phyloP scores from a whole-genome alignment of 176 grass and related monocot species.

The Alopecurus myosuroides region DNA sequence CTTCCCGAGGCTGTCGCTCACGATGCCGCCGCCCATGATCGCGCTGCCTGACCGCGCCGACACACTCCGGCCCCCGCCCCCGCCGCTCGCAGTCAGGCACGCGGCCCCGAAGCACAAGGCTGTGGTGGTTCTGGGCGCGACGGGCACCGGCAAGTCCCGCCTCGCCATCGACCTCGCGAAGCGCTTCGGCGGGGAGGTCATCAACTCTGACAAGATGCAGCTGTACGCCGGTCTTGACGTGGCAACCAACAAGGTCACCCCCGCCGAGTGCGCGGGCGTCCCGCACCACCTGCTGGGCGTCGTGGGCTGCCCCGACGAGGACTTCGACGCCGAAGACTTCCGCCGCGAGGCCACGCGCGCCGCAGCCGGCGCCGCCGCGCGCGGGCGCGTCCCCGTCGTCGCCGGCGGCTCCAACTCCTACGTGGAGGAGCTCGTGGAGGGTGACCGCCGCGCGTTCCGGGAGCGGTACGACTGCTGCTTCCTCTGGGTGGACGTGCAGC shows the following conservation, averaged over 20 bases:
- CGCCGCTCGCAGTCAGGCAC: slow-evolving; percentile 13
- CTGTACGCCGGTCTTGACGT: slow-evolving; percentile 62
- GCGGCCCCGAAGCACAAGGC: slow-evolving; percentile 51
- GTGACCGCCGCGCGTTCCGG: slow-evolving; percentile 46
- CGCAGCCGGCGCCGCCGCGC: background rate
- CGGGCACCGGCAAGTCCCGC: slow-evolving; percentile 85
- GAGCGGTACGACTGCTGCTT: slow-evolving; percentile 72
- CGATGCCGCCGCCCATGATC: slow-evolving; percentile 12
- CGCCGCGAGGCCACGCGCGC: slow-evolving; percentile 37
- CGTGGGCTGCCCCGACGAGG: slow-evolving; percentile 49
- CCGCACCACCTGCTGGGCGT: slow-evolving; percentile 79
- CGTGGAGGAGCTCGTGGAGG: slow-evolving; percentile 77
- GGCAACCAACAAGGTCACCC: slow-evolving; percentile 72
- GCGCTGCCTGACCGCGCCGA: slow-evolving; percentile 15
- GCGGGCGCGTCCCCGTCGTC: slow-evolving; percentile 53
- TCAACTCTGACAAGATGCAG: slow-evolving; percentile 96
- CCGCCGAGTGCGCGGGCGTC: slow-evolving; percentile 50
- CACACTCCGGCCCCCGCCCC: background rate
- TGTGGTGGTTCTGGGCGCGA: slow-evolving; percentile 80
- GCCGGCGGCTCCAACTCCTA: slow-evolving; percentile 92
- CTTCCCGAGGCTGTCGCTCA: background rate
- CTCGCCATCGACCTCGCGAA: slow-evolving; percentile 75
- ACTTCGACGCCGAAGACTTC: slow-evolving; percentile 71
- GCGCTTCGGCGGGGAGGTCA: slow-evolving; percentile 58
- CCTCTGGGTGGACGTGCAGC: slow-evolving; percentile 84